Evolutionary conservation across 176 grass and related monocot species (phyloP), one percentile per base, ranked within the genome.

Genomic region (Luzula sylvatica): DNA sequence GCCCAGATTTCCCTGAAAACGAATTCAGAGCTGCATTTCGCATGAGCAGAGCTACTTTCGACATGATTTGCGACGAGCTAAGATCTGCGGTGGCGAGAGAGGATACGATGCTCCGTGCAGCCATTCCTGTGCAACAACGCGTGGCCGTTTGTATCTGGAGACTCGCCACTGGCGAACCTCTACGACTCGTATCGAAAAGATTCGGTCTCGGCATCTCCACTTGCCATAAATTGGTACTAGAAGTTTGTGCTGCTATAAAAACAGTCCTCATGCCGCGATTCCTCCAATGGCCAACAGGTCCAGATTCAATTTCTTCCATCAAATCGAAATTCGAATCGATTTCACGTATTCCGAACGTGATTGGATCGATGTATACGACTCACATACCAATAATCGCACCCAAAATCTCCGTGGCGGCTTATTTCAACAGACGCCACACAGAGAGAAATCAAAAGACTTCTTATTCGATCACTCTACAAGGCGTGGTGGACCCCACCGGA

Each of bases 371-470:
- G 83, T 95, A 95, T 52, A 95, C 89, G 23, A 95, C 89, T 2
- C 89, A 88, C 47, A 82, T 95, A 61, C 90, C 90, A 28, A 95
- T 95, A 74, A 95, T 95, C 67, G 90, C 90, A 18, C 90, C 90
- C 47, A 95, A 95, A 54, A 86, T 95, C 51, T 81, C 69, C 14
- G 90, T 95, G 11, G 73, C 90, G 3, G 80, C 77, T 11, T 95
- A 86, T 73, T 95, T 95, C 90, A 95, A 95, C 70, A 73, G 83
- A 3, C 77, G 84, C 2, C 90, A 95, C 76, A 95, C 90, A 2
- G 90, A 95, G 74, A 76, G 90, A 38, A 95, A 95, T 69, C 84
- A 95, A 71, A 95, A 88, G 77, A 95, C 84, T 6, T 95, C 90
- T 60, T 95, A 95, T 56, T 95, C 90, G 15, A 95, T 95, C 70